Base-by-base conservation (phyloP, 768 basidiomycete species). In the Russula abietina region DNA sequence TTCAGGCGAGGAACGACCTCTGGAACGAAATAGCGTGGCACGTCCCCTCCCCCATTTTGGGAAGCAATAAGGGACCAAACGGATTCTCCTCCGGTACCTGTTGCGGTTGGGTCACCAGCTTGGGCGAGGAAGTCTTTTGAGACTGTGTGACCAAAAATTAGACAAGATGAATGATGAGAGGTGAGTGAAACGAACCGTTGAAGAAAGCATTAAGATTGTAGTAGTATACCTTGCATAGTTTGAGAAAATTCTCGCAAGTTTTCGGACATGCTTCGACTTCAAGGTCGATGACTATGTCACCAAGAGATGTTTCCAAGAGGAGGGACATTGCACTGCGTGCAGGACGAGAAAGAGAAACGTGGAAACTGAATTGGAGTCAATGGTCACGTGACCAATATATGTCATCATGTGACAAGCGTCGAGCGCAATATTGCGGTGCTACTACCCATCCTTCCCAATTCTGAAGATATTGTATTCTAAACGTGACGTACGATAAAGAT, bases 151-250 rank as follows among this genome's bases (percentile, higher is more conserved):
- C 17, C n/a, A 51, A 49, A 36, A 30, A 14, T 55, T 32, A 59
- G 51, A n/a, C 41, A 46, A 26, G 2, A 36, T 33, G 11, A 36
- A 22, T 26, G 58, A 43, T 33, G 49, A 55, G 30, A 36, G 38
- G 32, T 54, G 50, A 10, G 19, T 7, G 14, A 17, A 17, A 50
- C 19, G 28, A 77, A 94, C 94, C 93, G 76, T 99, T 98, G 82
- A 98, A 98, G 78, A 99, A 99, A 0, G 93, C 93, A 72, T 94
- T 93, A 65, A 97, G 76, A 73, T 95, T 96, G 79, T 96, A 98
- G 73, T 96, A 96, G 73, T 97, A 97, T 62, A 91, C 80, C 78
- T 98, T 98, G 78, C 94, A 98, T 61, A 99, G 80, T 74, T 99
- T 99, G 60, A 99, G 83, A 71, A 98, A 98, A 79, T 98, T 99